Evolutionary conservation across 306 rosid genomes (phyloP).

Genomic region (Adenanthera pavonina): DNA sequence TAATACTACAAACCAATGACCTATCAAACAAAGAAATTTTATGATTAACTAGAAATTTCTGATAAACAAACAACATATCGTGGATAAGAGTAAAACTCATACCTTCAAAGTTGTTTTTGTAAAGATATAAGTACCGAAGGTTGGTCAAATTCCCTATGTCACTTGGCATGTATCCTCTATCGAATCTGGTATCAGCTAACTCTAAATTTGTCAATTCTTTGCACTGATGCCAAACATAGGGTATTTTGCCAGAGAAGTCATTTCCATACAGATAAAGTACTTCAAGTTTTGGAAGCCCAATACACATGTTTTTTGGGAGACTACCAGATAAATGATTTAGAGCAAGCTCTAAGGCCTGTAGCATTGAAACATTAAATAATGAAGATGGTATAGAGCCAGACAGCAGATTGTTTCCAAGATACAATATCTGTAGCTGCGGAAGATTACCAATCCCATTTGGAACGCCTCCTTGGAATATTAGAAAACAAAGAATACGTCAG

Average conservation of each 20-base stretch:
- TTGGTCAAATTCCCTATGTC: constrained; percentile 34
- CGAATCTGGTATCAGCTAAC: neutral
- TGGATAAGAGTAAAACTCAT: neutral
- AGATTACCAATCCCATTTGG: constrained; percentile 32
- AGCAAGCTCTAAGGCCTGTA: constrained; percentile 11
- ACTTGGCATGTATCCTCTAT: constrained; percentile 25
- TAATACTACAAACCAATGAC: too few species aligned
- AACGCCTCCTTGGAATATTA: constrained; percentile 6
- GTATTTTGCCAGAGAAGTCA: constrained; percentile 12
- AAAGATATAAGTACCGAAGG: constrained; percentile 17
- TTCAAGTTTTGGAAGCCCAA: constrained; percentile 24
- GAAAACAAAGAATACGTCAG: too few species aligned
- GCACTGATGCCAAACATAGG: constrained; percentile 30
- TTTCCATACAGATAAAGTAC: neutral
- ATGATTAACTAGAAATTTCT: too few species aligned
- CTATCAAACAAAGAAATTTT: too few species aligned
- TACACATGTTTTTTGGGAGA: constrained; percentile 34
- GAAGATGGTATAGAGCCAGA: constrained; percentile 30
- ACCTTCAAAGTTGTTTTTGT: constrained; percentile 34
- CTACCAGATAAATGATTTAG: constrained; percentile 3
- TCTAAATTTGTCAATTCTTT: neutral
- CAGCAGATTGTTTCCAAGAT: constrained; percentile 15
- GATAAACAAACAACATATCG: neutral
- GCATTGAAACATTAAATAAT: constrained; percentile 25
- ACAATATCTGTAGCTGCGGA: neutral